Base-by-base conservation (phyloP, 2,329 filamentous ascomycete genomes). In the Aspergillus hortae region DNA sequence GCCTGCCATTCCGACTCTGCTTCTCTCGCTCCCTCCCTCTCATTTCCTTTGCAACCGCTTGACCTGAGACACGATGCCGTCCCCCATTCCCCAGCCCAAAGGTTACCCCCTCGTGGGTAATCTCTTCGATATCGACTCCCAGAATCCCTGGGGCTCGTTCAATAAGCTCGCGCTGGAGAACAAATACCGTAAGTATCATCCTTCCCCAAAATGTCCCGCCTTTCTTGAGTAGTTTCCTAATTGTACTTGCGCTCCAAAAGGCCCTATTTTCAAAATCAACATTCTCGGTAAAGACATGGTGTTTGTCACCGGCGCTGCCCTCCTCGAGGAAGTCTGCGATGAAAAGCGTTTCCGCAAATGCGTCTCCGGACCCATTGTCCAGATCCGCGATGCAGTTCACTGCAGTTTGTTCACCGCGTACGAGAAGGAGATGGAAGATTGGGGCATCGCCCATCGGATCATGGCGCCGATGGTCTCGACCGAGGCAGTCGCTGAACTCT, bases 371-470 rank as follows among this genome's bases (percentile, higher is more conserved):
- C 73, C 76, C 0, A 69, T 87, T 2, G 60, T 71, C 7, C 67
- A 86, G 63, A 77, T 90, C 44, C 74, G 86, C 57, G 77, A 82
- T 53, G 81, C 80, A 17, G 77, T 85, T 1, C 76, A 82, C 54
- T 84, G 87, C 73, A 86, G 85, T 23, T 76, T 90, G 4, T 89
- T 90, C 64, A 89, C 85, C 0, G 84, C 73, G 5, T 62, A 70
- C 54, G 58, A 72, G 47, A 59, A 63, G 2, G 76, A 78, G 50
- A 53, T 52, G 41, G 59, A 66, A 35, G 82, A 82, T 60, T 90
- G 87, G 87, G 83, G 80, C 25, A 78, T 87, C 55, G 86, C 88
- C 10, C 78, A 80, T 56, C 70, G 76, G 2, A 72, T 75, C 44
- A 68, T 80, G 60, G 66, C 74, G 15, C 76, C 78, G 0, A 69